Evolutionary conservation across 2,329 filamentous ascomycete genomes (phyloP).

Genomic region (Aspergillus amoenus): DNA sequence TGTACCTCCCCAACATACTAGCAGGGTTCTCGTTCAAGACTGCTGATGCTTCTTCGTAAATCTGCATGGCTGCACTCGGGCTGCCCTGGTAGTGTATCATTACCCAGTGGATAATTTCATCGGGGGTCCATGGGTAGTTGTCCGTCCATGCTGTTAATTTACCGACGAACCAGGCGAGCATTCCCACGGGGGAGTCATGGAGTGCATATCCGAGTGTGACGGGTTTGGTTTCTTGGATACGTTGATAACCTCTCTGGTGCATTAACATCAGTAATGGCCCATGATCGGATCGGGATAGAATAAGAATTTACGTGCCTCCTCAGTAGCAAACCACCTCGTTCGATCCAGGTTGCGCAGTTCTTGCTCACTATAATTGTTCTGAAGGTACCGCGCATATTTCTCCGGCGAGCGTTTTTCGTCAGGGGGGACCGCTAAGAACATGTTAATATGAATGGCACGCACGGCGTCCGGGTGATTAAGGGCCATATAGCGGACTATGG

Average conservation of each 20-base stretch:
- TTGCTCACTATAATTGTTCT: not conserved
- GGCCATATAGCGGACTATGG: not conserved
- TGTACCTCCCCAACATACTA: not conserved
- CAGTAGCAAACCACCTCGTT: not conserved
- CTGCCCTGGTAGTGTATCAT: not conserved
- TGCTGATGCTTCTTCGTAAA: not conserved
- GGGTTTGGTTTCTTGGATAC: no score
- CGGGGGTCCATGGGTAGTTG: not conserved
- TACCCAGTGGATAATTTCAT: not conserved
- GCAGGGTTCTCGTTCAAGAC: not conserved
- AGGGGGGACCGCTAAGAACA: not conserved
- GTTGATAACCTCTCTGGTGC: no score
- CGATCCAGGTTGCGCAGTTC: not conserved
- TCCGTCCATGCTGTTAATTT: not conserved
- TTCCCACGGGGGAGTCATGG: no score
- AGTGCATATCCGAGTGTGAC: no score
- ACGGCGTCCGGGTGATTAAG: not conserved
- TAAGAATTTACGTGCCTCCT: not conserved
- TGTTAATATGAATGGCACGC: not conserved
- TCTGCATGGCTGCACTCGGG: not conserved
- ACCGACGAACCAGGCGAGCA: no score
- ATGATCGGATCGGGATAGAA: no score
- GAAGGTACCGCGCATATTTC: not conserved
- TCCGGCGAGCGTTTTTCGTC: not conserved
- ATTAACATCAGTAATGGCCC: no score